Conservation (phyloP, 2,329 filamentous ascomycete genomes). For the Microdochium nivale region DNA sequence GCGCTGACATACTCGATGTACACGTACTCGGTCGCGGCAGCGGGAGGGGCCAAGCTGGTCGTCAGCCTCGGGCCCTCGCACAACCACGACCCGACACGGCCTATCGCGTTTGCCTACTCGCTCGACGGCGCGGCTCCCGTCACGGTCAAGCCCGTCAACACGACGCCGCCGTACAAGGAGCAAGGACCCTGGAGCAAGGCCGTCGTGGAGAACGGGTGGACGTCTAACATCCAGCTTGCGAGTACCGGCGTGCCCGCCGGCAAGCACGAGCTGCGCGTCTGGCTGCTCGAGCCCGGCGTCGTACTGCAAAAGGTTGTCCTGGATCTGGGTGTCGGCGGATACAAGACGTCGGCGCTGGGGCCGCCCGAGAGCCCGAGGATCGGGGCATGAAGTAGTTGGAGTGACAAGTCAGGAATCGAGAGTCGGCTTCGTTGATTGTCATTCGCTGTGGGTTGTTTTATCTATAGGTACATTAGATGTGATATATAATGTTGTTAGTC, state of each 20-base stretch:
- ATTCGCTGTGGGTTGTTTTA: too few species aligned
- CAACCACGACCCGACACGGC: background rate
- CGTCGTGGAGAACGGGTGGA: background rate
- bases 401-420: too few species aligned
- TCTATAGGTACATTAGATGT: too few species aligned
- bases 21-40: constrained; percentile 42
- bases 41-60: constrained; percentile 20
- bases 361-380: constrained; percentile 38
- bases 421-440: too few species aligned
- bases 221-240: background rate
- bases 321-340: constrained; percentile 37
- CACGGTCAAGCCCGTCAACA: background rate
- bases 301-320: constrained; percentile 48
- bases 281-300: constrained; percentile 42
- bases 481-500: too few species aligned
- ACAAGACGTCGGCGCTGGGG: constrained; percentile 44
- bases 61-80: background rate
- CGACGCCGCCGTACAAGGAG: background rate
- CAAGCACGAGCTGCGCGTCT: constrained; percentile 39
- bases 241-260: constrained; percentile 28
- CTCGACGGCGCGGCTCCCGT: background rate
- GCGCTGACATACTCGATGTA: constrained; percentile 54
- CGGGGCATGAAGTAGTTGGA: too few species aligned
- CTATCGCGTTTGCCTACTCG: background rate
- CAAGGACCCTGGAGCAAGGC: background rate